phyloP scores from a whole-genome alignment of 257 asterid genomes.

The Solanum pimpinellifolium region DNA sequence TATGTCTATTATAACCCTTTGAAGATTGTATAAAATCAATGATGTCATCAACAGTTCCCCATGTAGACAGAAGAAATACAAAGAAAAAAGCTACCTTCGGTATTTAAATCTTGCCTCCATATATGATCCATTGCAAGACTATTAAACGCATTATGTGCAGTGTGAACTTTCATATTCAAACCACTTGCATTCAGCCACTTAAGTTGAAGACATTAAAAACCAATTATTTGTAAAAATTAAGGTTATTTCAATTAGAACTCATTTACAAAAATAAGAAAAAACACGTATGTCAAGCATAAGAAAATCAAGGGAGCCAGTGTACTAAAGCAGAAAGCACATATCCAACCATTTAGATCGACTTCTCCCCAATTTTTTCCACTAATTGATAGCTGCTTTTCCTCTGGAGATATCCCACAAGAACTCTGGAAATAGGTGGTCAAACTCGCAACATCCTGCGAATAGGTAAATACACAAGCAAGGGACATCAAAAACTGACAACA shows the following conservation, averaged over 20 bases:
- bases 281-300: not conserved
- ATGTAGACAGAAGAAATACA: not conserved
- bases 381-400: constrained; percentile 88
- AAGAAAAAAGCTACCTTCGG: not conserved
- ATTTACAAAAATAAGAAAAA: not conserved
- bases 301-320: not conserved
- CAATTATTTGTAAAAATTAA: not conserved
- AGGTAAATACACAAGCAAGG: not conserved
- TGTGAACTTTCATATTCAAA: not conserved
- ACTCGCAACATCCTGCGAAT: constrained; percentile 65
- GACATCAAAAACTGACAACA: not conserved
- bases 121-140: not conserved
- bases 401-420: constrained; percentile 55
- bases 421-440: constrained; percentile 65
- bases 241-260: not conserved
- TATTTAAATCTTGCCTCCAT: not conserved
- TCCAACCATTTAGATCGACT: constrained; percentile 76
- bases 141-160: not conserved
- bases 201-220: not conserved
- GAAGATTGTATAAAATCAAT: not conserved
- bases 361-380: constrained; percentile 99
- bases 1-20: not conserved
- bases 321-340: not conserved
- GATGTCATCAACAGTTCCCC: not conserved
- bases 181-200: not conserved